These are phyloP conservation scores for Diaporthe longicolla DNA, from an alignment of 2,329 filamentous ascomycete species.

Conservation along the genomic window DNA sequence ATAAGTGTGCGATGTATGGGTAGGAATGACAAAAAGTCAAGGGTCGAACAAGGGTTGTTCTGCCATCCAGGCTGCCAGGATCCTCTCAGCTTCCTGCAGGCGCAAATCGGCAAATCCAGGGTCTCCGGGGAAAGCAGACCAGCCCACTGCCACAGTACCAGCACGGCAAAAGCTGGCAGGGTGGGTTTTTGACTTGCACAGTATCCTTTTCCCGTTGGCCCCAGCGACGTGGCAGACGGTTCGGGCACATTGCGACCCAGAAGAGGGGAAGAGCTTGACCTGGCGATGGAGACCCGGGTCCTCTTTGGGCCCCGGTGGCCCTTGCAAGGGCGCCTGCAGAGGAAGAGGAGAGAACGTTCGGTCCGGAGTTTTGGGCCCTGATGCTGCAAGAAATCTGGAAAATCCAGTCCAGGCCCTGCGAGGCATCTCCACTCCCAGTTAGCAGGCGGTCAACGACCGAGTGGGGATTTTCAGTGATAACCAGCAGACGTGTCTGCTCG, in stretches of 20 bases:
- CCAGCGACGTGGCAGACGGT: slow-evolving; percentile 25
- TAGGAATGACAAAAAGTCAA: slow-evolving; percentile 6
- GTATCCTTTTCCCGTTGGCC: slow-evolving; percentile 15
- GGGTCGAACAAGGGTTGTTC: neutral
- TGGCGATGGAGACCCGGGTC: slow-evolving; percentile 20
- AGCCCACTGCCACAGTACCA: neutral
- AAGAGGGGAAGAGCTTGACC: slow-evolving; percentile 34
- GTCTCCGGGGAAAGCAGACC: slow-evolving; percentile 22
- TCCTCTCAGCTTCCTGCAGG: slow-evolving; percentile 2
- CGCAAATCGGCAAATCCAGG: slow-evolving; percentile 31
- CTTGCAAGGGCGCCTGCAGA: slow-evolving; percentile 29
- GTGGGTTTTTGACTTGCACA: slow-evolving; percentile 13
- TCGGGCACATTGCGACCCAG: slow-evolving; percentile 32
- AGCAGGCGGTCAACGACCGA: slow-evolving; percentile 34
- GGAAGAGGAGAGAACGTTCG: slow-evolving; percentile 25
- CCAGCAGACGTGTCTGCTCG: slow-evolving; percentile 17
- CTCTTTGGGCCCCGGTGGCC: slow-evolving; percentile 15
- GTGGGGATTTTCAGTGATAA: neutral
- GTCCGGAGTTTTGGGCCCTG: slow-evolving; percentile 20
- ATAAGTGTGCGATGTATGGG: neutral
- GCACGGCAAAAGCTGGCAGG: slow-evolving; percentile 5
- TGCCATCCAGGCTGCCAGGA: slow-evolving; percentile 19
- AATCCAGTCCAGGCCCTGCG: slow-evolving; percentile 26
- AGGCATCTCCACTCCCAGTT: neutral
- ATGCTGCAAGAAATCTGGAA: slow-evolving; percentile 30